Evolutionary conservation across 768 basidiomycete genomes (phyloP).

Genomic region (Mycena epipterygia): DNA sequence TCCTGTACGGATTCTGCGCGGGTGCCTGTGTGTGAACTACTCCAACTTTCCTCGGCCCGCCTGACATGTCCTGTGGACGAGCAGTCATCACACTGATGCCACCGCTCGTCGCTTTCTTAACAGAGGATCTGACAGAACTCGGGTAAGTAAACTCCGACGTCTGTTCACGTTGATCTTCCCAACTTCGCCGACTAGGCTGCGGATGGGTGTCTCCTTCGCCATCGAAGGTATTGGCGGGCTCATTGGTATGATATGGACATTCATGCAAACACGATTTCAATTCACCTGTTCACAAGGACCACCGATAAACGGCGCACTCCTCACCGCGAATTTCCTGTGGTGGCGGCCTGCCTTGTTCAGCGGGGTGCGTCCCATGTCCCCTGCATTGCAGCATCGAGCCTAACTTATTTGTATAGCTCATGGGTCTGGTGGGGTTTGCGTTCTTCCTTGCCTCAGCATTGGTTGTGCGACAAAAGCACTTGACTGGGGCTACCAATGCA

Average conservation of each 20-base stretch:
- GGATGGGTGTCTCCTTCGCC: slow-evolving; percentile 4
- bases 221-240: neutral
- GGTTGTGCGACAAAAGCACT: too few species aligned
- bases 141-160: slow-evolving; percentile 42
- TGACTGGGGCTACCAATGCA: too few species aligned
- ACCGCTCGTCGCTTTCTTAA: slow-evolving; percentile 48
- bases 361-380: neutral
- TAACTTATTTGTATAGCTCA: neutral
- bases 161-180: neutral
- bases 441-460: neutral
- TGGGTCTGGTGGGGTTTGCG: neutral
- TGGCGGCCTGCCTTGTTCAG: slow-evolving; percentile 1
- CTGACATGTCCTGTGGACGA: slow-evolving; percentile 8
- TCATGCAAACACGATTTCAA: neutral
- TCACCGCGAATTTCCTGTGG: slow-evolving; percentile 24
- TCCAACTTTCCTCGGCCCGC: neutral
- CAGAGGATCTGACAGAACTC: slow-evolving; percentile 47
- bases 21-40: slow-evolving; percentile 49
- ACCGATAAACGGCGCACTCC: slow-evolving; percentile 49
- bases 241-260: neutral
- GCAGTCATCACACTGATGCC: slow-evolving; percentile 47
- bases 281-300: neutral
- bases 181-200: too few species aligned
- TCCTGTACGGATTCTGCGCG: slow-evolving; percentile 49
- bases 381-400: neutral